Evolutionary conservation across 148 eudicot genomes (phyloP).

Genomic region (Dianthus caryophyllus): DNA sequence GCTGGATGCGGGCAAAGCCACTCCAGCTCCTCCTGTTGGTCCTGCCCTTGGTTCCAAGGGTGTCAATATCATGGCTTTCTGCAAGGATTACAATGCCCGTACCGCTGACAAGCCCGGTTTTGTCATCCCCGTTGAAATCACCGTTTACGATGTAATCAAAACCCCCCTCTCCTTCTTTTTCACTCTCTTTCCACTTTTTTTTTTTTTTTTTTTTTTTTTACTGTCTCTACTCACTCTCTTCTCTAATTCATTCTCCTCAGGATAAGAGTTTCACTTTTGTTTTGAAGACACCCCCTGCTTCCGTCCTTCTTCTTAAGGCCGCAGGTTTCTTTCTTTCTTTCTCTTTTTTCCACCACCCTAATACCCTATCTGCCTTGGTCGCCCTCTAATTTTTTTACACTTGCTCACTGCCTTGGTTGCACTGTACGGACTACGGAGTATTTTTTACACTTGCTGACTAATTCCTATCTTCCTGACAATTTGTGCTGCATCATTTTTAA

Average conservation of each 20-base stretch:
- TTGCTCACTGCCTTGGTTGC: too few relatives aligned
- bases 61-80: conserved; percentile 86
- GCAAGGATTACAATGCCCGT: conserved; percentile 94
- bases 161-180: background rate
- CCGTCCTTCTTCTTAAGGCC: conserved; percentile 87
- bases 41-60: conserved; percentile 98
- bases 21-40: conserved; percentile 97
- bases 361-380: too few relatives aligned
- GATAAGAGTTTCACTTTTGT: conserved; percentile 90
- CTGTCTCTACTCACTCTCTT: background rate
- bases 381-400: too few relatives aligned
- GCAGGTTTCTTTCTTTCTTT: conserved; percentile 40
- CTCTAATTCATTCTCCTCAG: conserved; percentile 31
- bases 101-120: conserved; percentile 94
- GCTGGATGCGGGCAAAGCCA: conserved; percentile 93
- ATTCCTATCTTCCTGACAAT: too few relatives aligned
- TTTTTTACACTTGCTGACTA: too few relatives aligned
- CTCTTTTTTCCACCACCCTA: background rate
- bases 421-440: too few relatives aligned
- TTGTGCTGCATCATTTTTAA: too few relatives aligned
- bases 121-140: conserved; percentile 90
- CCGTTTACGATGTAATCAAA: conserved; percentile 65
- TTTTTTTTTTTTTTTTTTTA: background rate
- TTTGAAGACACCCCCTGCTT: conserved; percentile 96
- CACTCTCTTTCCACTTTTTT: background rate